Conservation (phyloP, 2,329 filamentous ascomycete species). For the Fusarium xylarioides region DNA sequence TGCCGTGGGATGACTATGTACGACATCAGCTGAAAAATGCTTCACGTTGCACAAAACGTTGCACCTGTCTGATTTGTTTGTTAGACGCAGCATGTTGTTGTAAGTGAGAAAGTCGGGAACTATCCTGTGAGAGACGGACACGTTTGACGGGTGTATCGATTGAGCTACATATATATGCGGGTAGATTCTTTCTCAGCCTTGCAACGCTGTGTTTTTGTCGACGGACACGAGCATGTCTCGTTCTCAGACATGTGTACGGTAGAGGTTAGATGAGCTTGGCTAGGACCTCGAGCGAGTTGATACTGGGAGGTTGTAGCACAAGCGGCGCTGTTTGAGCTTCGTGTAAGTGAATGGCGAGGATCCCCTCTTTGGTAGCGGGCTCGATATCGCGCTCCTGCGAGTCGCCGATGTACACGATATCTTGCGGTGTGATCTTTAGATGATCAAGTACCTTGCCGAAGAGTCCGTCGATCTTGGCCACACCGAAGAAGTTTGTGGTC, state of each 20-base stretch:
- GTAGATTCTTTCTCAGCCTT: constrained; percentile 8
- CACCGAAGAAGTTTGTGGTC: constrained; percentile 45
- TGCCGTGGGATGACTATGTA: neutral
- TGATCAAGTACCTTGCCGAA: constrained; percentile 42
- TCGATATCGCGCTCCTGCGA: constrained; percentile 42
- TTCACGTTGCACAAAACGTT: constrained; percentile 7
- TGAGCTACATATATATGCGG: neutral
- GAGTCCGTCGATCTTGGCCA: constrained; percentile 42
- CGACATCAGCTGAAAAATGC: neutral
- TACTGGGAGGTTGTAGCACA: neutral
- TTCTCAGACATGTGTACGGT: neutral
- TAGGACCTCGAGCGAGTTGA: constrained; percentile 28
- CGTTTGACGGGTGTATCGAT: constrained; percentile 24
- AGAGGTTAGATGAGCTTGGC: neutral
- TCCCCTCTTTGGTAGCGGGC: constrained; percentile 41
- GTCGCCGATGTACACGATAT: constrained; percentile 46
- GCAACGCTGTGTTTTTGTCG: neutral
- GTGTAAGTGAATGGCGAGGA: constrained; percentile 43
- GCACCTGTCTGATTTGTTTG: constrained; percentile 16
- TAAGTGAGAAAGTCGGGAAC: neutral
- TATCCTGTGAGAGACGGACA: constrained; percentile 21
- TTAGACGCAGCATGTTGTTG: neutral
- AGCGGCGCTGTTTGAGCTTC: constrained; percentile 12
- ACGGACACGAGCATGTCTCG: constrained; percentile 1
- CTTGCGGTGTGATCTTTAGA: constrained; percentile 34